Conservation (phyloP, 2,329 filamentous ascomycete genomes). For the Calonectria fujianensis region DNA sequence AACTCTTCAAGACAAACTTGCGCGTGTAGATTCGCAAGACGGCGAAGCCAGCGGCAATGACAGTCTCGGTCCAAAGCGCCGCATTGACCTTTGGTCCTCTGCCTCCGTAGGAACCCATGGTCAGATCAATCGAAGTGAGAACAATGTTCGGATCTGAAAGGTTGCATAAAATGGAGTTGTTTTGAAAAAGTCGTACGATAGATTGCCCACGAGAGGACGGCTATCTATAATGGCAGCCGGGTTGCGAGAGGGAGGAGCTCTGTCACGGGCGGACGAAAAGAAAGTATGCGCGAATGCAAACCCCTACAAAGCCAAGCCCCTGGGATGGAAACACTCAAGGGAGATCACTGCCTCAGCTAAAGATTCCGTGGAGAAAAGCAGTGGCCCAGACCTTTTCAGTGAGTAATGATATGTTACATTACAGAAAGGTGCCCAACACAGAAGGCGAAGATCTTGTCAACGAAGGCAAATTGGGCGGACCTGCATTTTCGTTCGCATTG, state of each 20-base stretch:
- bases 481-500: conserved; percentile 4
- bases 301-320: not conserved
- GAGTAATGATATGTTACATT: conserved; percentile 25
- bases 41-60: conserved; percentile 19
- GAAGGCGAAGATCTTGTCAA: conserved; percentile 9
- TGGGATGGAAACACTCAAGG: not conserved
- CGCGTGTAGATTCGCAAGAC: conserved; percentile 25
- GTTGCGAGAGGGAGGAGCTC: conserved; percentile 1
- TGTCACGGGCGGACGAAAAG: not conserved
- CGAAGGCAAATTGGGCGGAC: not conserved
- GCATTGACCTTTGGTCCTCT: conserved; percentile 26
- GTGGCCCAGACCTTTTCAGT: conserved; percentile 11
- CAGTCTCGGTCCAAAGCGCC: conserved; percentile 20
- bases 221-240: conserved; percentile 6
- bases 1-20: conserved; percentile 16
- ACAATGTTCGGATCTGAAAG: not conserved
- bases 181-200: conserved; percentile 18
- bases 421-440: not conserved
- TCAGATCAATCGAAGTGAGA: conserved; percentile 4
- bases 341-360: conserved; percentile 23
- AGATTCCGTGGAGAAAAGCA: not conserved
- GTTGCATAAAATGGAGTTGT: not conserved
- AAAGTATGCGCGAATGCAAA: not conserved
- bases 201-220: not conserved
- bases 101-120: conserved; percentile 29